Percentiles rank a stretch among this genome's conserved stretches.
Conservation (phyloP, 495 filamentous ascomycete species). For the Lichina pygmaea region DNA sequence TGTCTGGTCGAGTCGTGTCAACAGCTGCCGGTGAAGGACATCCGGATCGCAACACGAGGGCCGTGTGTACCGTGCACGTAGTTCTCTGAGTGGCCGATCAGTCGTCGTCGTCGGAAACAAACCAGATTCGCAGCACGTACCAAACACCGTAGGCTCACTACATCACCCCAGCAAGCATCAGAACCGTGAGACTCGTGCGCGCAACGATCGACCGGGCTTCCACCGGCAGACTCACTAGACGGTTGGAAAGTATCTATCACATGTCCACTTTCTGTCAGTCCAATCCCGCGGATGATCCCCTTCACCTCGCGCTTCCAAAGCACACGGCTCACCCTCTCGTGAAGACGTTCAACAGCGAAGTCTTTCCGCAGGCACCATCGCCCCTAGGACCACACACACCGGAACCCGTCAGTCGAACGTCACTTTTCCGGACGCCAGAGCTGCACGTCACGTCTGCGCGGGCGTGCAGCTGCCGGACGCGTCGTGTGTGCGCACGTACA, state of each 20-base stretch:
- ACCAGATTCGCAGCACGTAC: conserved; percentile 13
- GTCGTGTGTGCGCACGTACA: conserved; percentile 29
- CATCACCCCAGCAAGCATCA: neutral
- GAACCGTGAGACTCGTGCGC: neutral
- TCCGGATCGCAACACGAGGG: too few species aligned
- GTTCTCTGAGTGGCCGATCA: conserved; percentile 39
- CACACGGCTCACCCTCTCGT: conserved; percentile 54
- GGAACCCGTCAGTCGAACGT: too few species aligned
- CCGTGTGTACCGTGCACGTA: conserved; percentile 65
- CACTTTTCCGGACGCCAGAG: too few species aligned
- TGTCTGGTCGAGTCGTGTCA: conserved; percentile 27
- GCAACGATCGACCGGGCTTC: neutral
- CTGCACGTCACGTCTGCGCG: too few species aligned
- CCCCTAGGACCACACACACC: conserved; percentile 24
- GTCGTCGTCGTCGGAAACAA: neutral
- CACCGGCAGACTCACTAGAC: conserved; percentile 41
- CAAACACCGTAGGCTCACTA: conserved; percentile 87
- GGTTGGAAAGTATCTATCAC: conserved; percentile 74
- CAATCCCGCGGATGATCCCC: neutral
- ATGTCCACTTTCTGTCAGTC: neutral
- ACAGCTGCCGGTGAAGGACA: neutral
- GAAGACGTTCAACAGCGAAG: conserved; percentile 90
- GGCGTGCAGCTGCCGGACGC: too few species aligned
- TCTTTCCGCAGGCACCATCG: conserved; percentile 95
- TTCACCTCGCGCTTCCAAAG: neutral